phyloP scores from a whole-genome alignment of 495 filamentous ascomycete species.

The Talaromyces adpressus region DNA sequence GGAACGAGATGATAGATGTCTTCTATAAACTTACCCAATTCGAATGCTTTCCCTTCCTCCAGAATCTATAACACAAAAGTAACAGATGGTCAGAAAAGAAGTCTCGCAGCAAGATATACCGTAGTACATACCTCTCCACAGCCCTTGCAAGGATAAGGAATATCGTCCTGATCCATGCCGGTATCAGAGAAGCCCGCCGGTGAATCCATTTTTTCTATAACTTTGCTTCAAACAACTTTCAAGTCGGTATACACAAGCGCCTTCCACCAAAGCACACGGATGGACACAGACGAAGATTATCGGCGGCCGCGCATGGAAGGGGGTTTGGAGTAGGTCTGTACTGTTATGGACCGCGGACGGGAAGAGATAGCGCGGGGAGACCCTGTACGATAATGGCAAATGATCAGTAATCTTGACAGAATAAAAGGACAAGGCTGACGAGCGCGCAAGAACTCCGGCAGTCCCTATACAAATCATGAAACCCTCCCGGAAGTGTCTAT shows the following conservation, averaged over 20 bases:
- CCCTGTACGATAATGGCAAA: neutral
- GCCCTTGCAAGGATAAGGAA: conserved; percentile 88
- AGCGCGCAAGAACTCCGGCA: neutral
- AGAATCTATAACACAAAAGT: conserved; percentile 58
- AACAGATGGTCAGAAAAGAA: conserved; percentile 11
- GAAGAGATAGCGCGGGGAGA: neutral
- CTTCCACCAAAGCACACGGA: neutral
- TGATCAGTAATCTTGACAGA: neutral
- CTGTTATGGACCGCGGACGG: neutral
- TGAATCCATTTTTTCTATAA: conserved; percentile 29
- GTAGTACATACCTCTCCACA: conserved; percentile 78
- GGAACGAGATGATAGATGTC: conserved; percentile 7
- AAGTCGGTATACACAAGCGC: neutral
- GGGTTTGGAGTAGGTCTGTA: neutral
- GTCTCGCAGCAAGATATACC: conserved; percentile 4
- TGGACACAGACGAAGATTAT: neutral
- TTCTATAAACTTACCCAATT: conserved; percentile 66
- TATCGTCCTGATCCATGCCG: conserved; percentile 82
- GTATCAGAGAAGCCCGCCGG: conserved; percentile 62
- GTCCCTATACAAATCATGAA: neutral
- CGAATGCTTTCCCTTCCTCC: conserved; percentile 97
- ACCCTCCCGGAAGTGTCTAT: neutral
- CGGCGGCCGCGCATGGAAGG: neutral
- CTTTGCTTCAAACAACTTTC: neutral
- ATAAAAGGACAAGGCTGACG: neutral